These are phyloP conservation scores for Hypomontagnella monticulosa DNA, from an alignment of 495 filamentous ascomycete genomes.

Conservation along the genomic window DNA sequence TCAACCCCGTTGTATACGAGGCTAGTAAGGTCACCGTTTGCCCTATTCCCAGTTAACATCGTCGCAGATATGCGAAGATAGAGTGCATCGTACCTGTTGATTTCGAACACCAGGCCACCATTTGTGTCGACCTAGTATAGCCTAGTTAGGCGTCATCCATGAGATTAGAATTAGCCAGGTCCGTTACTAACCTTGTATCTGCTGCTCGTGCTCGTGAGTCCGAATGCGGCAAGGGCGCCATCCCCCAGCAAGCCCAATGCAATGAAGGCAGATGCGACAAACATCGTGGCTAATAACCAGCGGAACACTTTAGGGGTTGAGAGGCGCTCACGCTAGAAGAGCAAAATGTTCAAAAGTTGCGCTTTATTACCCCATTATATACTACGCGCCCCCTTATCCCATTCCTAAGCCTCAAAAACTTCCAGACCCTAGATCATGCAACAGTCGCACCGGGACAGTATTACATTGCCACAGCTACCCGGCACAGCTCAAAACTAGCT, in stretches of 20 bases:
- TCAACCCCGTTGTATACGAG: slow-evolving; percentile 64
- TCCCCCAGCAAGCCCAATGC: slow-evolving; percentile 8
- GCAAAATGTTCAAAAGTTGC: neutral
- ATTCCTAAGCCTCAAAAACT: neutral
- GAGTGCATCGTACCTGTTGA: slow-evolving; percentile 44
- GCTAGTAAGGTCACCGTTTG: slow-evolving; percentile 66
- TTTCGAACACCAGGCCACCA: slow-evolving; percentile 60
- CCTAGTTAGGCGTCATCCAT: neutral
- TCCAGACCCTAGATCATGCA: neutral
- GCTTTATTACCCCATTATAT: no score
- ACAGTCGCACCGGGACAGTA: no score
- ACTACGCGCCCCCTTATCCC: neutral
- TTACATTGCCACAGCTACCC: neutral
- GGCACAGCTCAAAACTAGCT: neutral
- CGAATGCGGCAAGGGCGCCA: slow-evolving; percentile 35
- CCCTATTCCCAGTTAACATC: slow-evolving; percentile 12
- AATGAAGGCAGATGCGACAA: slow-evolving; percentile 10
- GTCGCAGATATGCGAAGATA: neutral
- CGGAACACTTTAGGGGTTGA: neutral
- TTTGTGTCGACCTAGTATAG: slow-evolving; percentile 44
- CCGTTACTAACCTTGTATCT: slow-evolving; percentile 32
- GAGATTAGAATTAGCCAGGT: neutral
- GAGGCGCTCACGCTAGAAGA: neutral
- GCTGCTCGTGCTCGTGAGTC: slow-evolving; percentile 41
- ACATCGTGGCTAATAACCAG: slow-evolving; percentile 7